Evolutionary conservation across 805 yeast species (phyloP), one percentile per base, ranked within the genome.

Genomic region (Pichia californica): DNA sequence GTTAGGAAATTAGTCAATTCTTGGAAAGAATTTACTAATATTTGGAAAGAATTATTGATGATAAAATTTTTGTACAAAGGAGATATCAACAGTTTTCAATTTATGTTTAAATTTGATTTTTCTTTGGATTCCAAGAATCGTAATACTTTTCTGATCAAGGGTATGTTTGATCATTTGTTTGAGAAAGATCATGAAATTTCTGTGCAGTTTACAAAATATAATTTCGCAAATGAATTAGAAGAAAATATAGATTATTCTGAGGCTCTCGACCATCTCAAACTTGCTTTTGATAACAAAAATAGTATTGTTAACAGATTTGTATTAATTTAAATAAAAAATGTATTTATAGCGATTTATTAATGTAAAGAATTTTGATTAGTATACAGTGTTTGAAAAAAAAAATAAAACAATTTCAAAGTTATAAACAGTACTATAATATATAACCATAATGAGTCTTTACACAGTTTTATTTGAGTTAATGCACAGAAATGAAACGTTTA

Each of bases 31-130:
- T 46, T 44, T 6, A 29, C 34, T 18, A 15, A 13, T 4, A 21
- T 41, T 2, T 49, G 50, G 52, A 46, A 39, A 18, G 52, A 46
- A 16, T 30, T 49, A 21, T 31, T 41, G 2, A 39, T 19, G 3
- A 32, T 49, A 19, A 31, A 36, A 15, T 49, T 32, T 28, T 16
- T 44, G 4, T 34, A 44, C 28, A 39, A 40, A 3, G 27, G 46
- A 3, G 19, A 11, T 4, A 29, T 46, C 1, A 20, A 28, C 18
- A 27, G 23, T 5, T 19, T 31, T 7, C 18, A 16, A 2, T 41
- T 48, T 16, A 37, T 26, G 14, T 29, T 48, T 15, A 21, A 37
- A 9, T 46, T 43, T 11, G 19, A 27, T 4, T 11, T 41, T 26
- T 8, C 31, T 4, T 21, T 38, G 2, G 20, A 35, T 4, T 20